Base-by-base conservation (phyloP, 352 stramenopile species). In the Phytophthora fragariaefolia region DNA sequence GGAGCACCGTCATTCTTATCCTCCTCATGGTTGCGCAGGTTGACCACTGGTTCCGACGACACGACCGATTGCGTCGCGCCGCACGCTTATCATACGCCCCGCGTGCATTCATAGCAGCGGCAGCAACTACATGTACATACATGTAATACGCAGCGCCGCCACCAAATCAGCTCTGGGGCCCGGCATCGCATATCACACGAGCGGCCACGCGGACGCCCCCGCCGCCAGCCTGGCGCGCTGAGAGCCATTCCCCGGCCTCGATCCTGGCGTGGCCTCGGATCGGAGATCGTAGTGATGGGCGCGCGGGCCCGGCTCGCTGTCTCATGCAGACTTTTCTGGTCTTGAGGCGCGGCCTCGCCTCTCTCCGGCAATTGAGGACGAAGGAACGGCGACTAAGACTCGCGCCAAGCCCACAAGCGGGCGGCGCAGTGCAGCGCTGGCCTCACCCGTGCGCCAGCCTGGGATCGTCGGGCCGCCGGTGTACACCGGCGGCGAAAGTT, bases 161-260 rank as follows among this genome's bases (percentile, higher is more conserved):
- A n/a, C n/a, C n/a, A n/a, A n/a, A n/a, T n/a, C n/a, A n/a, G n/a
- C n/a, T n/a, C n/a, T n/a, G n/a, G n/a, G n/a, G n/a, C n/a, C 47
- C 15, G 15, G 20, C 38, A 62, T 63, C 63, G 63, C 63, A 67
- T 70, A 65, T 70, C 54, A 69, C 40, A 45, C 32, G 55, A 23
- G 28, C 34, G 34, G 34, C 34, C 34, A 7, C 13, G 38, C 17
- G 53, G 23, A 28, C 24, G n/a, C 49, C 7, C 6, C 13, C 27
- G 7, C 2, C 13, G 43, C 28, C 46, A 22, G 28, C 20, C 34
- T 4, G 15, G 17, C 30, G 15, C 28, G 34, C 22, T 34, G 17
- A 2, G 6, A 20, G 38, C 15, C 38, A 10, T 23, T 46, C 38
- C 38, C 38, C 5, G 38, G 38, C 15, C n/a, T 26, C 40, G 18